Evolutionary conservation across 768 basidiomycete genomes (phyloP).

Genomic region (Vishniacozyma victoriae): DNA sequence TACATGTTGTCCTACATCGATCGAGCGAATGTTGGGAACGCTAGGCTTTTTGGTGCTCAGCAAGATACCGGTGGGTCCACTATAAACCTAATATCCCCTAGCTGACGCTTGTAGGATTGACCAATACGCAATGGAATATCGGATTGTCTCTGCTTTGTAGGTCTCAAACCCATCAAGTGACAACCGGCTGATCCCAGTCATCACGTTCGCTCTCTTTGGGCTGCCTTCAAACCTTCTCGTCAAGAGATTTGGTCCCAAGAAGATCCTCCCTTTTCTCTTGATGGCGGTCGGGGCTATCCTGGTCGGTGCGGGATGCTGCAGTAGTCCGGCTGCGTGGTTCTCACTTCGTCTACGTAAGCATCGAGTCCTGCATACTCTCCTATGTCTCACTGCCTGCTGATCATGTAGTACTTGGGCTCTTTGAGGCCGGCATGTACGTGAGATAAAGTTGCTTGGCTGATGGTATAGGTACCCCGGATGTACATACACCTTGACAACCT

Average conservation of each 20-base stretch:
- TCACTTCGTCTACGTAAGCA: slow-evolving; percentile 15
- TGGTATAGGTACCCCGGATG: slow-evolving; percentile 24
- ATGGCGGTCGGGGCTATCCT: slow-evolving; percentile 11
- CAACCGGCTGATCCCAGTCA: slow-evolving; percentile 11
- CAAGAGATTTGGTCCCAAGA: slow-evolving; percentile 26
- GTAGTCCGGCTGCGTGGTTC: slow-evolving; percentile 22
- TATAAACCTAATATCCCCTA: too few relatives aligned
- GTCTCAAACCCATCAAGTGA: neutral
- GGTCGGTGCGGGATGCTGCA: slow-evolving; percentile 16
- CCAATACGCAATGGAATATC: too few relatives aligned
- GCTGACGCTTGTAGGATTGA: too few relatives aligned
- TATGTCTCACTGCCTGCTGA: neutral
- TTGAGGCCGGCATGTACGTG: slow-evolving; percentile 30
- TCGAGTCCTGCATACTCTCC: too few relatives aligned
- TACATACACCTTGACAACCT: slow-evolving; percentile 24
- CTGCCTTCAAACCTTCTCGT: slow-evolving; percentile 19
- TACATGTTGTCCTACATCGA: slow-evolving; percentile 32
- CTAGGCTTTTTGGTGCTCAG: slow-evolving; percentile 26
- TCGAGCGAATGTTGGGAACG: slow-evolving; percentile 34
- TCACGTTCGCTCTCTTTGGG: slow-evolving; percentile 20
- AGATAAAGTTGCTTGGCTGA: too few relatives aligned
- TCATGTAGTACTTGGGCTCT: slow-evolving; percentile 18
- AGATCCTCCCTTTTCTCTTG: slow-evolving; percentile 13
- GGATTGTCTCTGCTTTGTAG: slow-evolving; percentile 25
- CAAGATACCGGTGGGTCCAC: slow-evolving; percentile 8